A percentile compares a stretch with the other conserved stretches of the same genome.
These are phyloP conservation scores for Mycena vulgaris DNA, from an alignment of 768 basidiomycete genomes.

Conservation along the genomic window DNA sequence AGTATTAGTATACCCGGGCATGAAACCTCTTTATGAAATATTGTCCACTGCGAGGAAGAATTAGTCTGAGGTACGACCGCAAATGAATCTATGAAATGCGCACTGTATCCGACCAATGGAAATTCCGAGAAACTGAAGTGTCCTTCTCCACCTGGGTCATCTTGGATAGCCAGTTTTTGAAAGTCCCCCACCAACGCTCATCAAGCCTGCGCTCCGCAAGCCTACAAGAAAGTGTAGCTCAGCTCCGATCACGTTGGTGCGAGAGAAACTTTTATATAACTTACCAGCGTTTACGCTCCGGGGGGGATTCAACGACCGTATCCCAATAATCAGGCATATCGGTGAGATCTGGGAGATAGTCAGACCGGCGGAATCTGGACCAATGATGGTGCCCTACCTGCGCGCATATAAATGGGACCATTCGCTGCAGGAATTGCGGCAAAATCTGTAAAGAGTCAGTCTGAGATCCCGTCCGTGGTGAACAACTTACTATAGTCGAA, in stretches of 20 bases:
- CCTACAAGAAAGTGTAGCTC: background rate
- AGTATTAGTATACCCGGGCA: conserved; percentile 33
- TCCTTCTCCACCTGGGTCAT: conserved; percentile 34
- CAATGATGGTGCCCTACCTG: background rate
- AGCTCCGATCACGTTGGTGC: background rate
- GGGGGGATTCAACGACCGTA: conserved; percentile 37
- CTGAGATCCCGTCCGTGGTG: background rate
- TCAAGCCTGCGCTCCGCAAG: conserved; percentile 26
- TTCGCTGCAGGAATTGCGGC: conserved; percentile 37
- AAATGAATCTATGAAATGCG: background rate
- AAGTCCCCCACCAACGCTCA: conserved; percentile 41
- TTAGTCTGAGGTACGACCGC: background rate
- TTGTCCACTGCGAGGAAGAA: conserved; percentile 32
- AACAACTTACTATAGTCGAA: conserved; percentile 37
- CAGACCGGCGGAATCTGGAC: background rate
- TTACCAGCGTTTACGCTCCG: conserved; percentile 33
- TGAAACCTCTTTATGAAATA: conserved; percentile 40
- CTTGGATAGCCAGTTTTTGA: conserved; percentile 40
- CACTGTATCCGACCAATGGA: conserved; percentile 39
- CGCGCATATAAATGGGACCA: conserved; percentile 24
- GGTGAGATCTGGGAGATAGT: conserved; percentile 5
- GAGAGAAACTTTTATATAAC: conserved; percentile 7
- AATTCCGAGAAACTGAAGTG: conserved; percentile 28
- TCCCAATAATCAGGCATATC: conserved; percentile 38
- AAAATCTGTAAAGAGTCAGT: conserved; percentile 19